phyloP scores from a whole-genome alignment of 2,329 filamentous ascomycete genomes.

The Drechslera avenae region DNA sequence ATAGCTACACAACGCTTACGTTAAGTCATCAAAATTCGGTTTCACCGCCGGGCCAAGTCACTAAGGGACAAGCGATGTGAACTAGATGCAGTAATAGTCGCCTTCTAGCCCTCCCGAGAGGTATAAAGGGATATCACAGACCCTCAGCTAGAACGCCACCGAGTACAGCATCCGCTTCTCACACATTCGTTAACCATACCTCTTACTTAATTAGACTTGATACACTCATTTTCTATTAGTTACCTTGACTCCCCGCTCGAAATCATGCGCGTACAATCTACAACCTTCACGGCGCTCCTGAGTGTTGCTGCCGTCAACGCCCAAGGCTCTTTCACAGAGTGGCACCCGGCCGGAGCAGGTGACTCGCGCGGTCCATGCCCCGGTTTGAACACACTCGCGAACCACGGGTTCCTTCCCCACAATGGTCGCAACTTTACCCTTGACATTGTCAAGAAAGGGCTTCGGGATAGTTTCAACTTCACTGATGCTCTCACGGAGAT shows the following conservation, averaged over 20 bases:
- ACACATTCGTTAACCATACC: too few species aligned
- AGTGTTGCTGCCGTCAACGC: not conserved
- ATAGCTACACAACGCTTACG: too few species aligned
- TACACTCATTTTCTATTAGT: too few species aligned
- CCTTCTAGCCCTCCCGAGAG: too few species aligned
- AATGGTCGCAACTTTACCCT: slow-evolving; percentile 38
- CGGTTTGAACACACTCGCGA: slow-evolving; percentile 36
- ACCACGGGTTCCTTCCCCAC: slow-evolving; percentile 38
- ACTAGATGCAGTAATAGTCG: too few species aligned
- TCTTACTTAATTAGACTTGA: too few species aligned
- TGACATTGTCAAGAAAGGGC: slow-evolving; percentile 26
- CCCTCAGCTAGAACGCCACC: too few species aligned
- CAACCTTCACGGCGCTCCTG: not conserved
- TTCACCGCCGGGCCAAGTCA: too few species aligned
- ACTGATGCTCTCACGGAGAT: slow-evolving; percentile 1
- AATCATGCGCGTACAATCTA: not conserved
- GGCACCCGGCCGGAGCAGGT: slow-evolving; percentile 1
- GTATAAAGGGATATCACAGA: too few species aligned
- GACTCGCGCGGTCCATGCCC: slow-evolving; percentile 32
- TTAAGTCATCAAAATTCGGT: too few species aligned
- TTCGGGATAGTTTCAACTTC: slow-evolving; percentile 11
- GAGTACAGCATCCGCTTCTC: too few species aligned
- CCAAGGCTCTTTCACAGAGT: slow-evolving; percentile 1
- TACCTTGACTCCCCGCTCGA: not conserved
- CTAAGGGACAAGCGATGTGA: too few species aligned